phyloP scores from a whole-genome alignment of 129 eudicot species.

The Apium graveolens region DNA sequence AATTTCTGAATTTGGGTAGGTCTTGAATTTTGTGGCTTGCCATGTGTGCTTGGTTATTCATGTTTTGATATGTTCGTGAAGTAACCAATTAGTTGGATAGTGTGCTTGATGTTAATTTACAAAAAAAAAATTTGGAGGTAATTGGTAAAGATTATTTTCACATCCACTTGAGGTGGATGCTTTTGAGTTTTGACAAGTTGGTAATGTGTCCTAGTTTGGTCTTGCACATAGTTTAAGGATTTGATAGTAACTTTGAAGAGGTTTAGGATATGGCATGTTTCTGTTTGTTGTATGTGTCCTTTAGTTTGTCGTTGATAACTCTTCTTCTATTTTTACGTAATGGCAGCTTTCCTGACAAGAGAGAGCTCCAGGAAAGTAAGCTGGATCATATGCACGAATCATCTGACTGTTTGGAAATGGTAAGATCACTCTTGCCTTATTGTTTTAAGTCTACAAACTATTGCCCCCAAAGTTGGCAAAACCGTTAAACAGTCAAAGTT shows the following conservation, averaged over 20 bases:
- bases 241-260: not conserved
- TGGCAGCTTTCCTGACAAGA: slow-evolving; percentile 73
- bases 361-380: slow-evolving; percentile 35
- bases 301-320: not conserved
- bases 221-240: not conserved
- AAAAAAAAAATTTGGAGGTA: not conserved
- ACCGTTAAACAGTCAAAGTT: not conserved
- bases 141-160: not conserved
- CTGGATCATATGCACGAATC: slow-evolving; percentile 24
- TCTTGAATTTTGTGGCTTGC: not conserved
- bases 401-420: slow-evolving; percentile 41
- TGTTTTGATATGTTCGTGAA: not conserved
- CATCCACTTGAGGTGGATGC: not conserved
- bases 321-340: slow-evolving; percentile 16
- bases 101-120: not conserved
- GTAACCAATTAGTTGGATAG: not conserved
- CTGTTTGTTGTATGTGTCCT: not conserved
- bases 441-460: not conserved
- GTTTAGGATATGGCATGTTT: not conserved
- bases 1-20: not conserved
- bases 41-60: not conserved
- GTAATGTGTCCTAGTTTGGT: not conserved
- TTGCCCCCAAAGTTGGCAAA: not conserved
- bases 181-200: not conserved
- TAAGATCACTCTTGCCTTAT: slow-evolving; percentile 22